Base-by-base conservation (phyloP, 345 rosid species). In the Noccaea caerulescens region DNA sequence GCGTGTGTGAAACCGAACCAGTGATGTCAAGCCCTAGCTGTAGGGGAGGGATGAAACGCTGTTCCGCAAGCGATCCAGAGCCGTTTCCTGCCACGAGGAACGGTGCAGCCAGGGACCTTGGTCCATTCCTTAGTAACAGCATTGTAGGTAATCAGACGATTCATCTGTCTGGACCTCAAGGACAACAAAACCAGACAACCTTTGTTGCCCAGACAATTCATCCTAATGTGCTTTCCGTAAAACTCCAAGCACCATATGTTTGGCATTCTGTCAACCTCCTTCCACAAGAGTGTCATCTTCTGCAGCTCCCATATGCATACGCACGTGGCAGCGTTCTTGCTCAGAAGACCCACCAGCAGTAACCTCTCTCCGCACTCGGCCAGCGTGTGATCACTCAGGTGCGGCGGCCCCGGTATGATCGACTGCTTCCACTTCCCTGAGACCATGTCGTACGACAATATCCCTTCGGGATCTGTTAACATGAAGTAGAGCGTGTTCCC, bases 231-330 rank as follows among this genome's bases (percentile, higher is more conserved):
- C 99, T 88, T 91, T 82, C 99, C 98, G 10, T 94, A 94, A 85
- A 94, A 91, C 71, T 94, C 99, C 79, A 94, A 89, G 99, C 98
- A 91, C 99, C 91, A 88, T 81, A 87, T 78, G 78, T 91, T 94
- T 94, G 99, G 98, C 98, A 94, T 91, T 94, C 99, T 94, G 98
- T 94, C 99, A 84, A 94, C 99, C 99, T 94, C 99, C 99, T 88
- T 94, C 99, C 99, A 94, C 86, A 94, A 80, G 80, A 94, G 87
- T 42, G 95, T 91, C 99, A 94, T 94, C 85, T 84, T 94, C 83
- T 94, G 99, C 85, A 94, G 95, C 88, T 91, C 99, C 96, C 96
- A 91, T 79, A 91, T 81, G 84, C 96, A 94, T 63, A 94, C 96
- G 36, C 99, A 94, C 3, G 99, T 91, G 65, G 99, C 99, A 2